phyloP scores from a whole-genome alignment of 176 grass and related monocot species.

The Cymbopogon citratus region DNA sequence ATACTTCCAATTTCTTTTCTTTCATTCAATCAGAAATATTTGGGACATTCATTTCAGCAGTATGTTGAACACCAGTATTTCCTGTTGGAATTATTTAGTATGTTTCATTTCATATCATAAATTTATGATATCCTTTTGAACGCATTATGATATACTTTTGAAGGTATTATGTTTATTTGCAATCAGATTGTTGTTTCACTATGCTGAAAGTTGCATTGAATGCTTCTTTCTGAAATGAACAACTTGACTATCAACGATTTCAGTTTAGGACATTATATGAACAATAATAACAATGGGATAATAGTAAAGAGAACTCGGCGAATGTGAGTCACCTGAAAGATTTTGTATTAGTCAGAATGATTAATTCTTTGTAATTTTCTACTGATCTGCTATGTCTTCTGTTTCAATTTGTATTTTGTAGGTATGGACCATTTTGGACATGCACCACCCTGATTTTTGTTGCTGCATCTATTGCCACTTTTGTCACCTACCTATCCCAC shows the following conservation, averaged over 20 bases:
- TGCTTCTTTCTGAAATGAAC: neutral
- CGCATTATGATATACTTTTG: neutral
- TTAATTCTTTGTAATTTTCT: neutral
- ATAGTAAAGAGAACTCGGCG: neutral
- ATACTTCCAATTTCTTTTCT: too few species aligned
- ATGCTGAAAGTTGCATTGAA: neutral
- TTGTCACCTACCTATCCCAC: slow-evolving; percentile 90
- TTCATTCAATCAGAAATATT: too few species aligned
- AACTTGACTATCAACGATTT: neutral
- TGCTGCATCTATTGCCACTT: slow-evolving; percentile 90
- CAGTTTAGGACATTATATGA: neutral
- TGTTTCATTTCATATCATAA: too few species aligned
- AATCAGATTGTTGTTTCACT: neutral
- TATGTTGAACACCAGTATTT: too few species aligned
- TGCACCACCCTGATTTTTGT: slow-evolving; percentile 95
- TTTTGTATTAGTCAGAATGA: neutral
- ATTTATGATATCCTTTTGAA: too few species aligned
- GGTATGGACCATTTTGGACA: slow-evolving; percentile 98
- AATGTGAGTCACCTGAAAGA: neutral
- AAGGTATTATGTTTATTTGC: neutral
- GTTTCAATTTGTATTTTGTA: slow-evolving; percentile 39
- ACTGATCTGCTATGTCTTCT: neutral
- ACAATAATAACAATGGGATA: neutral
- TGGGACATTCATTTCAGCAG: too few species aligned
- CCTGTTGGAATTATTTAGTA: too few species aligned